Evolutionary conservation across 2,329 filamentous ascomycete species (phyloP), one percentile per base, ranked within the genome.

Genomic region (Cladosporium sp.): DNA sequence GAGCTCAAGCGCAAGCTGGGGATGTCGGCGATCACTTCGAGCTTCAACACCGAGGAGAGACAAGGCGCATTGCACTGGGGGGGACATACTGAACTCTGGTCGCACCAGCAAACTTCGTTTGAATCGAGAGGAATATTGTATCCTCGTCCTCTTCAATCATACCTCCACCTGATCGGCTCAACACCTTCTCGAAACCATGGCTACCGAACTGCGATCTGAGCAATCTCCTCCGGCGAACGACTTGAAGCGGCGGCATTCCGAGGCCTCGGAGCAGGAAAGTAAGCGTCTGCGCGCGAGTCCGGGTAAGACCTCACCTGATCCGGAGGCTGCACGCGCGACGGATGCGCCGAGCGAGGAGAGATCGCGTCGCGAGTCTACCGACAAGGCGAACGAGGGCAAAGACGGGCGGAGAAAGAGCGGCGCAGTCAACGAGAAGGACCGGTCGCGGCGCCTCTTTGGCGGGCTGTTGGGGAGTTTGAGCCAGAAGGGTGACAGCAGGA

Each of bases 391-490:
- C 13, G 52, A 51, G 43, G 56, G 56, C 8, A 34, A 40, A 14
- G 14, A 43, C 31, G 33, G 54, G 53, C 58, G 59, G 9, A 56
- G 59, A 37, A 66, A 58, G 56, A 58, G 54, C 32, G 38, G 40
- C 5, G 56, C 60, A 6, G 46, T 58, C 53, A 87, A 95, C 63
- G 92, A 97, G 67, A 89, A 85, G 69, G 89, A 87, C 67, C 85
- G 92, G 35, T 87, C 88, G 18, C 86, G 87, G 69, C 81, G 92
- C 49, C 77, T 97, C 56, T 96, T 96, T 66, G 91, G 92, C 56
- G 87, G 62, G 28, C 48, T 67, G 13, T 54, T 65, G 28, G 62
- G 63, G 22, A 65, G 60, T 40, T 46, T 66, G 43, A 65, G 65
- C 34, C 56, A 84, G 80, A 62, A 79, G 78, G 65, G 80, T 76